Base-by-base conservation (phyloP, 1,139 yeast genomes). In the Kluyveromyces sp. region DNA sequence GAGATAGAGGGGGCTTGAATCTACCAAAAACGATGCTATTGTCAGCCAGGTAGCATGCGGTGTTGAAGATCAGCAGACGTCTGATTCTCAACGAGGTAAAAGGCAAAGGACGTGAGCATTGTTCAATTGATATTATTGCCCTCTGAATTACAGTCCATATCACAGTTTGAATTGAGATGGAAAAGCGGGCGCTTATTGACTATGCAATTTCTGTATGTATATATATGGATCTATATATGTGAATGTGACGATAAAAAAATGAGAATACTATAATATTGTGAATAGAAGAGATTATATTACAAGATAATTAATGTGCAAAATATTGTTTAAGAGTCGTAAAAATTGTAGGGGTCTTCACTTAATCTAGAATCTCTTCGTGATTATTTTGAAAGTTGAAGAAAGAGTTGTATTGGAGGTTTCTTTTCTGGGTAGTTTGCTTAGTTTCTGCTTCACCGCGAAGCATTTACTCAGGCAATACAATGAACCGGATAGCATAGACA, bases 401-500 rank as follows among this genome's bases (percentile, higher is more conserved):
- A 40, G 37, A 8, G 34, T 40, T 10, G 43, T 40, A 34, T 26
- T 33, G 10, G 25, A 25, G 30, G 33, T n/a, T 4, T 29, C 43
- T 25, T 40, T 40, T 40, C 43, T 32, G 10, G 37, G 7, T 3
- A 25, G 25, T 8, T 4, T 26, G 29, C n/a, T 45, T 32, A 42
- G 36, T 26, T 25, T 40, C 25, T 26, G 41, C n/a, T 43, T 38
- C 25, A 50, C 15, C 6, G 48, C 47, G 31, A 41, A 43, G 5
- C 42, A 25, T 30, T 52, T 52, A 30, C 52, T 33, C n/a, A 46
- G n/a, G 7, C 59, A 25, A 49, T 68, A 66, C 30, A 61, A 54
- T 0, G 58, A 26, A 0, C 68, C 60, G 0, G 68, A 67, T 1
- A 61, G 47, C 2, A 63, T 52, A 34, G 70, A 65, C 15, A 70